These are phyloP conservation scores for Ananas comosus DNA, from an alignment of 176 grass and related monocot genomes.

Conservation along the genomic window DNA sequence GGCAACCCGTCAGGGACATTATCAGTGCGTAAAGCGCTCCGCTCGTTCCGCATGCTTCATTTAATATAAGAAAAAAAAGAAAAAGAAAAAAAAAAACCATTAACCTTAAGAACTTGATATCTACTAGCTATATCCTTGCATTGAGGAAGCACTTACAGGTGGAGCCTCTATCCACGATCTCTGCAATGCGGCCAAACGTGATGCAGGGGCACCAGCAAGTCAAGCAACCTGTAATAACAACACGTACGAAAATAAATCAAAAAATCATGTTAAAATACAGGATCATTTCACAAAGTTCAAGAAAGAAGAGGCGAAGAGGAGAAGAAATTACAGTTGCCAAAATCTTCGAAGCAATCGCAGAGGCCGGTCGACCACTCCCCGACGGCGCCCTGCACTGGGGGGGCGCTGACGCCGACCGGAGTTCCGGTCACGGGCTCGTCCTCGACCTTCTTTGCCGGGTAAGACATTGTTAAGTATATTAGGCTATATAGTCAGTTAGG, in stretches of 20 bases:
- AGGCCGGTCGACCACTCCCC: conserved; percentile 35
- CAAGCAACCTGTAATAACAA: conserved; percentile 30
- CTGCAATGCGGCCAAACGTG: conserved; percentile 39
- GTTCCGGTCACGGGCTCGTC: too few relatives aligned
- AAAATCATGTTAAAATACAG: neutral
- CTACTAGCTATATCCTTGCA: neutral
- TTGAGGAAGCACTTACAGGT: conserved; percentile 19
- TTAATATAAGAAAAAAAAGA: neutral
- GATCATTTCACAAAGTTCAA: neutral
- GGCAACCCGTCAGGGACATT: neutral
- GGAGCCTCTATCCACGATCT: conserved; percentile 48
- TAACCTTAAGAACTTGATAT: neutral
- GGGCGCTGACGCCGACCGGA: too few relatives aligned
- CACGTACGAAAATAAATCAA: neutral
- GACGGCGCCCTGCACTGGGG: neutral
- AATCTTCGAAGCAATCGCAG: conserved; percentile 32
- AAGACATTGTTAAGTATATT: too few relatives aligned
- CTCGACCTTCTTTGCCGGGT: too few relatives aligned
- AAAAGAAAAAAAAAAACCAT: neutral
- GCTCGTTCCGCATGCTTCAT: conserved; percentile 5
- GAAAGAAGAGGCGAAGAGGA: neutral
- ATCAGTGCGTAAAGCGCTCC: conserved; percentile 2
- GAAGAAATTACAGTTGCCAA: conserved; percentile 22
- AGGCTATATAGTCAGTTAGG: too few relatives aligned
- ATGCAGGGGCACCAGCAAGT: conserved; percentile 66